Evolutionary conservation across 495 filamentous ascomycete genomes (phyloP).

Genomic region (Aspergillus saccharolyticus): DNA sequence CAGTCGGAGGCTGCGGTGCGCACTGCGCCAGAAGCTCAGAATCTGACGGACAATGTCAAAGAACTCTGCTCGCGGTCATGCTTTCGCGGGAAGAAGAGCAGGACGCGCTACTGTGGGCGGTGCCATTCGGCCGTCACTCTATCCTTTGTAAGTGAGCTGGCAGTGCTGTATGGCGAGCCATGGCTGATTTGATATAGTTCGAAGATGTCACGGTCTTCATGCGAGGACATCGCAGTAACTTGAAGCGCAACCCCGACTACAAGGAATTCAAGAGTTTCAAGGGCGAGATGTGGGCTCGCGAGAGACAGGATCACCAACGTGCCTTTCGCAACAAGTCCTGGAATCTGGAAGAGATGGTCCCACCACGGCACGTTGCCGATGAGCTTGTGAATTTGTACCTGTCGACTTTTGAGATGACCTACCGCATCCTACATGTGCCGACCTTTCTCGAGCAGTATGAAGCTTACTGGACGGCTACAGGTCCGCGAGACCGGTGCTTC

Average conservation of each 20-base stretch:
- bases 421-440: slow-evolving; percentile 54
- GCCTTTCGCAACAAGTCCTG: slow-evolving; percentile 39
- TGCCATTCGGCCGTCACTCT: slow-evolving; percentile 41
- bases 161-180: not conserved
- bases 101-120: slow-evolving; percentile 46
- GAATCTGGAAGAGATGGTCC: slow-evolving; percentile 40
- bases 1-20: slow-evolving; percentile 19
- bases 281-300: slow-evolving; percentile 27
- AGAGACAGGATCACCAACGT: slow-evolving; percentile 32
- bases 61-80: slow-evolving; percentile 25
- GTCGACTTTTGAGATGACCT: slow-evolving; percentile 50
- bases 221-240: slow-evolving; percentile 29
- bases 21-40: slow-evolving; percentile 18
- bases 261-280: slow-evolving; percentile 32
- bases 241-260: slow-evolving; percentile 28
- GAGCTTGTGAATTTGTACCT: slow-evolving; percentile 51
- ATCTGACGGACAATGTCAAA: slow-evolving; percentile 30
- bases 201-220: slow-evolving; percentile 43
- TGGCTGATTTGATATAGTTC: slow-evolving; percentile 34
- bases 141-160: slow-evolving; percentile 36
- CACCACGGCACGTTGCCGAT: slow-evolving; percentile 47
- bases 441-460: slow-evolving; percentile 52
- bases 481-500: slow-evolving; percentile 28
- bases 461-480: slow-evolving; percentile 41
- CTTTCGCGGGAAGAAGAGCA: slow-evolving; percentile 46